Conservation (phyloP, 2,329 filamentous ascomycete species). For the Fusarium sp. region DNA sequence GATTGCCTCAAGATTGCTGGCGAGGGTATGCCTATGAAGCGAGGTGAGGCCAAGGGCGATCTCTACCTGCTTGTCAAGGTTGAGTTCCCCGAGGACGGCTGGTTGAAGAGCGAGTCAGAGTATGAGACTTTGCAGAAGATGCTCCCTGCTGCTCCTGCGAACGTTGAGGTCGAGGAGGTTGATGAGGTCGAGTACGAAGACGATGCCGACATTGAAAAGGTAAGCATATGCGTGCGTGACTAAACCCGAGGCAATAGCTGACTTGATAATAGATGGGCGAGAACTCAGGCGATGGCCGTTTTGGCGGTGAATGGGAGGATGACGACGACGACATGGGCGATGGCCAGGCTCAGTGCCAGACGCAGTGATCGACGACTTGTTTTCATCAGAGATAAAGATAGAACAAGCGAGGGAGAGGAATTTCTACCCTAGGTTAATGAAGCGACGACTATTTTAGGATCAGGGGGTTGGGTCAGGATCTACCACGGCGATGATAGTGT, state of each 20-base stretch:
- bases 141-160: conserved; percentile 73
- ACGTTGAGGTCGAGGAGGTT: conserved; percentile 78
- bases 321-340: conserved; percentile 79
- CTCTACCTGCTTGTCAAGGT: conserved; percentile 89
- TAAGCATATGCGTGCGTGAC: conserved; percentile 54
- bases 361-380: conserved; percentile 67
- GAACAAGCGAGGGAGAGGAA: conserved; percentile 28
- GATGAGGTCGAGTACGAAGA: conserved; percentile 91
- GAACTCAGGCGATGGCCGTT: conserved; percentile 76
- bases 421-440: conserved; percentile 40
- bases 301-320: conserved; percentile 73
- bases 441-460: conserved; percentile 47
- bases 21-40: conserved; percentile 96
- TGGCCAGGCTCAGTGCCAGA: conserved; percentile 77
- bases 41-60: conserved; percentile 85
- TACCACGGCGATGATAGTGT: conserved; percentile 19
- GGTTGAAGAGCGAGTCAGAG: conserved; percentile 79
- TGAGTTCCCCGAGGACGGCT: conserved; percentile 88
- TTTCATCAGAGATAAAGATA: conserved; percentile 18
- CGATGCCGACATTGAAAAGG: conserved; percentile 85
- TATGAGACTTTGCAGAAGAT: conserved; percentile 80
- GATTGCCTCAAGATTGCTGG: conserved; percentile 88
- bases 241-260: conserved; percentile 14
- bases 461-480: conserved; percentile 17
- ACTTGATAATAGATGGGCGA: conserved; percentile 72